These are phyloP conservation scores for Rhizophagus prolifer DNA, from an alignment of 192 early-diverging fungal species.

Conservation along the genomic window DNA sequence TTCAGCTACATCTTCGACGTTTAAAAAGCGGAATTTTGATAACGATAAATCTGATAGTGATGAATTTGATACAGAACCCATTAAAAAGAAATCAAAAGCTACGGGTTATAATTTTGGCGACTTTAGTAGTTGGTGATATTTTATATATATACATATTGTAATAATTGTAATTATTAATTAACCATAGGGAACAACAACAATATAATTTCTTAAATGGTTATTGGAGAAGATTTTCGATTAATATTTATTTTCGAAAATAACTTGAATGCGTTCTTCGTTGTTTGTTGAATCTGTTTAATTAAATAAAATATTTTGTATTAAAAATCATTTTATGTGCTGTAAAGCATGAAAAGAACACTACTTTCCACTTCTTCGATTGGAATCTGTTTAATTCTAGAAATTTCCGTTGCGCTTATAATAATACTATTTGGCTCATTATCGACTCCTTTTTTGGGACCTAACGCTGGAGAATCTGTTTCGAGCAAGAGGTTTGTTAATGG, in stretches of 20 bases:
- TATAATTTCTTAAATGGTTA: too few species aligned
- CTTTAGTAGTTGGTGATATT: constrained; percentile 46
- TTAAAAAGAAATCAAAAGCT: constrained; percentile 18
- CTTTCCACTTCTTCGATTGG: constrained; percentile 51
- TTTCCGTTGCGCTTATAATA: constrained; percentile 44
- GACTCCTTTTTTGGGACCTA: constrained; percentile 49
- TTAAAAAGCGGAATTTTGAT: constrained; percentile 25
- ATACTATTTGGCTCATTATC: constrained; percentile 54
- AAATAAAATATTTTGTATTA: background rate
- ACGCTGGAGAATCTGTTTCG: constrained; percentile 58
- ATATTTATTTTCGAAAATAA: constrained; percentile 38
- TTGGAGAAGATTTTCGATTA: background rate
- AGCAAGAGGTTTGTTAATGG: constrained; percentile 52
- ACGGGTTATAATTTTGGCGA: constrained; percentile 39
- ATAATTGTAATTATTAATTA: too few species aligned
- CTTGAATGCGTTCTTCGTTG: constrained; percentile 42
- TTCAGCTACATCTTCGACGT: constrained; percentile 9
- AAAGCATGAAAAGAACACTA: background rate
- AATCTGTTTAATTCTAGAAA: constrained; percentile 50
- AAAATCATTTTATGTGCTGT: background rate
- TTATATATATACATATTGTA: background rate
- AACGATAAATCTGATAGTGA: constrained; percentile 6
- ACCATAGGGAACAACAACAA: background rate
- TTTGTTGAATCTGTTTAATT: constrained; percentile 32
- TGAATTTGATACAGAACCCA: background rate